These are phyloP conservation scores for Nicotiana otophora DNA, from an alignment of 257 asterid genomes.

Conservation along the genomic window DNA sequence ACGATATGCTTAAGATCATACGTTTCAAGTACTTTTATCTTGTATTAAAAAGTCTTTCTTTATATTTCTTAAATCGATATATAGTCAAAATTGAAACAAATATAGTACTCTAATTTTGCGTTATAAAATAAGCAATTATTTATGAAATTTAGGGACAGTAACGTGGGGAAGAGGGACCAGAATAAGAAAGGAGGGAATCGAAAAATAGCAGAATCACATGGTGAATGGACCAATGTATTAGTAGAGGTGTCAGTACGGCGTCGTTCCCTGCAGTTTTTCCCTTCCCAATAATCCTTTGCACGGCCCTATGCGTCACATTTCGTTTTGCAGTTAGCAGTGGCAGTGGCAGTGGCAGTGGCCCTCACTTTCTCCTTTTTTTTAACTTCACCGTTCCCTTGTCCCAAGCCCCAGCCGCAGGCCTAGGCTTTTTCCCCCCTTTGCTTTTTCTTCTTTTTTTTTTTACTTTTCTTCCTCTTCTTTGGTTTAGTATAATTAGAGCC, in stretches of 20 bases:
- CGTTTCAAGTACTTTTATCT: no score
- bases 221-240: not conserved
- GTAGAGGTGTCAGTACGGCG: constrained; percentile 9
- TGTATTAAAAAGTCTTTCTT: no score
- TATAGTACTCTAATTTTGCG: no score
- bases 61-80: no score
- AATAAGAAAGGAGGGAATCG: constrained; percentile 1
- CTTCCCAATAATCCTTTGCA: not conserved
- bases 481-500: not conserved
- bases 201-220: constrained; percentile 12
- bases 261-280: not conserved
- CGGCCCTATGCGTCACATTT: not conserved
- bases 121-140: no score
- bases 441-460: not conserved
- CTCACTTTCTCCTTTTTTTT: not conserved
- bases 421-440: not conserved
- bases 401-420: not conserved
- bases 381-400: not conserved
- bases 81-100: no score
- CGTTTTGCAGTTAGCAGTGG: not conserved
- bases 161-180: constrained; percentile 8
- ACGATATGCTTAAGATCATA: no score
- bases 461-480: not conserved
- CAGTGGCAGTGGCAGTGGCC: not conserved
- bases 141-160: constrained; percentile 3